phyloP scores from a whole-genome alignment of 768 basidiomycete species.

The Tulasnella sp. region DNA sequence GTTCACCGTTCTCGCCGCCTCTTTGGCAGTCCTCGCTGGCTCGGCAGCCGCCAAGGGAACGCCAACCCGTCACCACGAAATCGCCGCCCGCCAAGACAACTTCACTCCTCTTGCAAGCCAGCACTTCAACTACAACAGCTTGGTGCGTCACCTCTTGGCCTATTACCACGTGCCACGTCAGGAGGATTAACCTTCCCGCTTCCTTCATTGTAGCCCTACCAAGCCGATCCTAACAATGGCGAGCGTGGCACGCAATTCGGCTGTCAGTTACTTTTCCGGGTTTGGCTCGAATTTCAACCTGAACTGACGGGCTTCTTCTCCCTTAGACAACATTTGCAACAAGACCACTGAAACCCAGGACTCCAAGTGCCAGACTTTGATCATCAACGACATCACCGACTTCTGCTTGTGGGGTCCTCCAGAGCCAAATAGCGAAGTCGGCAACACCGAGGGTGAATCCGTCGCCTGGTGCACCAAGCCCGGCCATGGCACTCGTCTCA shows the following conservation, averaged over 20 bases:
- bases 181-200: neutral
- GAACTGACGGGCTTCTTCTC: neutral
- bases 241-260: constrained; percentile 58
- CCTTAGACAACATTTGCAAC: constrained; percentile 58
- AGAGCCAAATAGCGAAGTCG: constrained; percentile 35
- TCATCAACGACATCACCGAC: constrained; percentile 53
- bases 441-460: constrained; percentile 39
- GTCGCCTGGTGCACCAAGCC: constrained; percentile 42
- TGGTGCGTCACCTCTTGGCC: constrained; percentile 7
- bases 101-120: constrained; percentile 21
- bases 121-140: constrained; percentile 22
- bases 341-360: constrained; percentile 57
- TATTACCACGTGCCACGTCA: neutral
- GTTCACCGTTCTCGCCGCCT: constrained; percentile 16
- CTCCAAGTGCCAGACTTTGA: constrained; percentile 68
- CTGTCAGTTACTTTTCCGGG: constrained; percentile 33
- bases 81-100: neutral
- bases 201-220: constrained; percentile 35
- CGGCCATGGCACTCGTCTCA: constrained; percentile 33
- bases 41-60: constrained; percentile 12
- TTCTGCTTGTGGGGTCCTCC: constrained; percentile 36
- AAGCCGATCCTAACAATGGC: constrained; percentile 39
- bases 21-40: constrained; percentile 19
- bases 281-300: neutral
- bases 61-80: neutral